Evolutionary conservation across 345 rosid species (phyloP).

Genomic region (Eucalyptus globulus): DNA sequence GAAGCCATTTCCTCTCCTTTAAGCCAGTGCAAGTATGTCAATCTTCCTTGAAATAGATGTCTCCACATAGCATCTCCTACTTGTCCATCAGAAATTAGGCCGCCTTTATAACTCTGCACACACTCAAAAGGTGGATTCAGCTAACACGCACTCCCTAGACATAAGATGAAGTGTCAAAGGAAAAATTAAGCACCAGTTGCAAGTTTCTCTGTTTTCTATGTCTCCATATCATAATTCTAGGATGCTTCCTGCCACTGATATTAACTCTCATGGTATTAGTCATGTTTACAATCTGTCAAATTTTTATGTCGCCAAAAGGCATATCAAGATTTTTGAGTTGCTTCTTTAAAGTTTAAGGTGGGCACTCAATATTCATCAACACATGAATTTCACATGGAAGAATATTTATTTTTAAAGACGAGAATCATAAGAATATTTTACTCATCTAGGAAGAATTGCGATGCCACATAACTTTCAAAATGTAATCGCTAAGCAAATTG

Average conservation of each 20-base stretch:
- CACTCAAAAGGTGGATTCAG: not conserved
- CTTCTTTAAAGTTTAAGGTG: not conserved
- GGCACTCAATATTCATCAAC: not conserved
- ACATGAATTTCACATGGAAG: not conserved
- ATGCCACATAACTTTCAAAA: not conserved
- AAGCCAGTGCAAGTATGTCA: constrained; percentile 63
- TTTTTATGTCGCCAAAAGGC: not conserved
- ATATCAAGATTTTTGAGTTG: not conserved
- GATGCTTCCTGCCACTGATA: not conserved
- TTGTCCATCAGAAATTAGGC: constrained; percentile 42
- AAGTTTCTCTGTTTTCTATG: not conserved
- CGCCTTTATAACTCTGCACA: constrained; percentile 53
- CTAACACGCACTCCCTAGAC: not conserved
- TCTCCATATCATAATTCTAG: not conserved
- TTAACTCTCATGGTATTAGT: not conserved
- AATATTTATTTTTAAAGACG: not conserved
- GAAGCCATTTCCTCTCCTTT: constrained; percentile 73
- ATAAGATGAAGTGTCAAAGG: not conserved
- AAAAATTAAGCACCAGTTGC: not conserved
- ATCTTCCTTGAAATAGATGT: constrained; percentile 59
- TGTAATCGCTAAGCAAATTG: not conserved
- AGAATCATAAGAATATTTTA: not conserved
- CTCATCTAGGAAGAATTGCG: not conserved
- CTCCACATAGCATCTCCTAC: constrained; percentile 39
- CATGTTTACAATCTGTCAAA: not conserved